Base-by-base conservation (phyloP, 306 rosid species). In the Cotoneaster glaucophyllus region DNA sequence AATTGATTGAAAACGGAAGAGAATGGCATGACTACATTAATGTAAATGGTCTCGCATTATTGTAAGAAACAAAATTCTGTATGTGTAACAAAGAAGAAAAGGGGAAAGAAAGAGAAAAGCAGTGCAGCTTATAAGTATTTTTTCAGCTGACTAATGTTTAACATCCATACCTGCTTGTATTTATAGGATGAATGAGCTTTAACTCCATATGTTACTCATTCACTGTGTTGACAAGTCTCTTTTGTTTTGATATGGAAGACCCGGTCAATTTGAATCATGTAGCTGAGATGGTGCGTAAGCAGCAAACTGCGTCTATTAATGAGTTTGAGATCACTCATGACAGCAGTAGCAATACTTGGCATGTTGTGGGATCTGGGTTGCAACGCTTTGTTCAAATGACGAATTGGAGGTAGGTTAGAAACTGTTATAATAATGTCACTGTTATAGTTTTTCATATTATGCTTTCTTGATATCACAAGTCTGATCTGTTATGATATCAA, bases 351-450 rank as follows among this genome's bases (percentile, higher is more conserved):
- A 85, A 84, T 65, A 62, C 73, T 56, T 95, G 99, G 99, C 89
- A 77, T 70, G 91, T 95, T 32, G 84, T 86, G 74, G 99, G 99
- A 79, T 58, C 97, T 80, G 97, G 97, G 62, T 81, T 95, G 82
- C 90, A 90, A 73, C 92, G 97, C n/a, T 95, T 95, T 87, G 88
- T 88, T 73, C 99, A 90, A 86, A 95, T 92, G 99, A 95, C 93
- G 82, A 92, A 92, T 86, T 95, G 97, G 96, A 82, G 96, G 99
- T 92, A 72, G 62, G 89, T 87, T 82, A 69, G 70, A 67, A 25
- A 79, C 66, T 72, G 62, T 77, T 48, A 7, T 48, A 15, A 48
- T 14, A 66, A 24, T 66, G 48, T 66, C 18, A 52, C 62, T 65
- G 69, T 29, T 53, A 45, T 41, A 24, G 12, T 26, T 63, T 78